Evolutionary conservation across 1,284 basidiomycete species (phyloP).

Genomic region (Leccinum subrobustum): DNA sequence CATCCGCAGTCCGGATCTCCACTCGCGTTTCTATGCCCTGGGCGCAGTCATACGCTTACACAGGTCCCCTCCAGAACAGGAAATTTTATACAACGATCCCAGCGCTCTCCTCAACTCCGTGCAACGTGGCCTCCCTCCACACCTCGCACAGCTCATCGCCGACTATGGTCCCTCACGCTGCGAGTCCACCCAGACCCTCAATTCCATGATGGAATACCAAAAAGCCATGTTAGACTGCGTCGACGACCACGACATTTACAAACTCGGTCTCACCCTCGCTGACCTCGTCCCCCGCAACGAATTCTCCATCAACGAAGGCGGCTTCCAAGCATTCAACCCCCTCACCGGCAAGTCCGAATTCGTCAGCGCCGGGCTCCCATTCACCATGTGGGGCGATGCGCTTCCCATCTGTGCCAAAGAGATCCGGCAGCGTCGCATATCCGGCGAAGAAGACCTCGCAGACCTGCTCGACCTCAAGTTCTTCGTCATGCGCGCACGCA

Average conservation of each 20-base stretch:
- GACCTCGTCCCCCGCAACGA: slow-evolving; percentile 54
- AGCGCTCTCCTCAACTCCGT: slow-evolving; percentile 39
- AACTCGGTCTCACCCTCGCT: slow-evolving; percentile 49
- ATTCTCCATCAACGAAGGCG: slow-evolving; percentile 55
- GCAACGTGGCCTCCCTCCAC: slow-evolving; percentile 41
- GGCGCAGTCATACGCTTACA: slow-evolving; percentile 53
- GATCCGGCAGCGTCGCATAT: slow-evolving; percentile 42
- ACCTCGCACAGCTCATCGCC: slow-evolving; percentile 46
- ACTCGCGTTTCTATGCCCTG: slow-evolving; percentile 47
- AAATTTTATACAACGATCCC: slow-evolving; percentile 46
- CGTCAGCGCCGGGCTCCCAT: slow-evolving; percentile 51
- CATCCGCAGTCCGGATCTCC: slow-evolving; percentile 52
- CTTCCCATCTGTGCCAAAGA: slow-evolving; percentile 54
- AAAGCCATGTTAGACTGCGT: slow-evolving; percentile 49
- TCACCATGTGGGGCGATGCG: slow-evolving; percentile 54
- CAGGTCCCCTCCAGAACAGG: slow-evolving; percentile 39
- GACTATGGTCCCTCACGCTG: slow-evolving; percentile 47
- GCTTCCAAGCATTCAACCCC: slow-evolving; percentile 45
- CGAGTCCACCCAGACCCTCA: slow-evolving; percentile 45
- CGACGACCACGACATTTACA: slow-evolving; percentile 47
- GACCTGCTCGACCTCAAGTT: slow-evolving; percentile 63
- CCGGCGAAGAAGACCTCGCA: slow-evolving; percentile 45
- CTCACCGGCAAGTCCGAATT: slow-evolving; percentile 41
- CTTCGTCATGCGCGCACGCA: slow-evolving; percentile 44
- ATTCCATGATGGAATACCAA: slow-evolving; percentile 43